Conservation (phyloP, 2,329 filamentous ascomycete species). For the Helicocarpus griseus region DNA sequence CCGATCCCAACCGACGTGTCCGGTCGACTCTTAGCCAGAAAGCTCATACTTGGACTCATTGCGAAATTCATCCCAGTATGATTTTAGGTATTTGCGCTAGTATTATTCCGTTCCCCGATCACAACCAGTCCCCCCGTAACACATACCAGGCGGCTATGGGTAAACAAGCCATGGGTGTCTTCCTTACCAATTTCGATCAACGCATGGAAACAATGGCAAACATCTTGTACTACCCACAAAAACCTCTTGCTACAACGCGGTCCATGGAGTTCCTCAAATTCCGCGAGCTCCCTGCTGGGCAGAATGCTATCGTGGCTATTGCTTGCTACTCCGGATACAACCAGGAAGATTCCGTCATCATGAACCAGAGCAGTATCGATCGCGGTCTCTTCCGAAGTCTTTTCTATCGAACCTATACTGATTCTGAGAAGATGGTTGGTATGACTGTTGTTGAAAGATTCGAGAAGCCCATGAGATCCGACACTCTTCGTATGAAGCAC, state of each 20-base stretch:
- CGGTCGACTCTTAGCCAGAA: conserved; percentile 80
- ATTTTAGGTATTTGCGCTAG: conserved; percentile 96
- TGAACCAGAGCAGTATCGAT: conserved; percentile 99
- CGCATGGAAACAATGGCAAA: conserved; percentile 99
- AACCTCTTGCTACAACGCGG: conserved; percentile 86
- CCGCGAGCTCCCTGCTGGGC: conserved; percentile 88
- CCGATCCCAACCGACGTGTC: conserved; percentile 74
- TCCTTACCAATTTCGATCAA: conserved; percentile 90
- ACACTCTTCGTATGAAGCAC: conserved; percentile 86
- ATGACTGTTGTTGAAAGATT: conserved; percentile 89
- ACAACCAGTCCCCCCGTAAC: conserved; percentile 96
- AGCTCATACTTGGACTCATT: conserved; percentile 91
- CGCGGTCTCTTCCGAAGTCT: conserved; percentile 93
- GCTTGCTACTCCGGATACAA: conserved; percentile 97
- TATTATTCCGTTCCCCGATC: conserved; percentile 98
- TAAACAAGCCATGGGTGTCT: conserved; percentile 99
- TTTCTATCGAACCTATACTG: conserved; percentile 95
- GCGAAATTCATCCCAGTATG: conserved; percentile 99
- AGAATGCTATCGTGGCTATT: conserved; percentile 98
- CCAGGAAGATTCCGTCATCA: conserved; percentile 99
- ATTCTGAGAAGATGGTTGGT: conserved; percentile 92
- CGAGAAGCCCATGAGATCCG: conserved; percentile 82
- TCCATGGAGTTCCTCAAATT: conserved; percentile 99
- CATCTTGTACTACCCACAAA: conserved; percentile 97
- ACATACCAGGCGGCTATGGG: conserved; percentile 99